Percentiles rank a stretch among this genome's conserved stretches.
These are phyloP conservation scores for Candida saitoana DNA, from an alignment of 805 yeast species.

Conservation along the genomic window DNA sequence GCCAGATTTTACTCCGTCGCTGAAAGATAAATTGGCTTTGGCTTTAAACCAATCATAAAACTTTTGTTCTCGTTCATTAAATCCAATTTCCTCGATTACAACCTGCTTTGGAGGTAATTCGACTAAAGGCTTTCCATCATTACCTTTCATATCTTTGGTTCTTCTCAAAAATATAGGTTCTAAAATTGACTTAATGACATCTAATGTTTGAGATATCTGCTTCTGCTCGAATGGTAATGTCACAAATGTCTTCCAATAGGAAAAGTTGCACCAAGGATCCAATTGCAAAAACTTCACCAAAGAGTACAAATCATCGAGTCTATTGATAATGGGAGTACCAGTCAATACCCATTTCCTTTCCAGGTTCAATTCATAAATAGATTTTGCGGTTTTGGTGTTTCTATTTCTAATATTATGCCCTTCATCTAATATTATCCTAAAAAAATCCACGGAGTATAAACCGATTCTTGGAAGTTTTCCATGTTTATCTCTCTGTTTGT, in stretches of 20 bases:
- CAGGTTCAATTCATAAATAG: slow-evolving; percentile 64
- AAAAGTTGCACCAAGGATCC: slow-evolving; percentile 87
- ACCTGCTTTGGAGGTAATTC: slow-evolving; percentile 74
- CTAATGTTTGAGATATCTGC: slow-evolving; percentile 67
- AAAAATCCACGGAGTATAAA: slow-evolving; percentile 66
- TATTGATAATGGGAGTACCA: slow-evolving; percentile 89
- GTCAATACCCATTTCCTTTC: slow-evolving; percentile 79
- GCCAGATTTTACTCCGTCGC: slow-evolving; percentile 59
- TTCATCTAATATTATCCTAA: slow-evolving; percentile 79
- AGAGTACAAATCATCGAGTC: slow-evolving; percentile 82
- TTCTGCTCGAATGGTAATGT: slow-evolving; percentile 78
- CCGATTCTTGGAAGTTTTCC: slow-evolving; percentile 43
- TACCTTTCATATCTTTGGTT: slow-evolving; percentile 78
- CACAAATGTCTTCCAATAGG: slow-evolving; percentile 84
- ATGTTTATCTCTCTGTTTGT: slow-evolving; percentile 23
- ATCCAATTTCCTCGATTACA: slow-evolving; percentile 58
- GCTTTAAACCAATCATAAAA: slow-evolving; percentile 67
- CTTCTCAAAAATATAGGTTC: slow-evolving; percentile 81
- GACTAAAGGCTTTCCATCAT: slow-evolving; percentile 70
- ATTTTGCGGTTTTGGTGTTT: slow-evolving; percentile 71
- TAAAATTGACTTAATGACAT: slow-evolving; percentile 77
- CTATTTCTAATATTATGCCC: slow-evolving; percentile 86
- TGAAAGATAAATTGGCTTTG: slow-evolving; percentile 61
- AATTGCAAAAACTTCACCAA: slow-evolving; percentile 67
- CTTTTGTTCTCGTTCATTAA: slow-evolving; percentile 60